Conservation (phyloP, 2,329 filamentous ascomycete genomes). For the Chaetoscypha palmicola region DNA sequence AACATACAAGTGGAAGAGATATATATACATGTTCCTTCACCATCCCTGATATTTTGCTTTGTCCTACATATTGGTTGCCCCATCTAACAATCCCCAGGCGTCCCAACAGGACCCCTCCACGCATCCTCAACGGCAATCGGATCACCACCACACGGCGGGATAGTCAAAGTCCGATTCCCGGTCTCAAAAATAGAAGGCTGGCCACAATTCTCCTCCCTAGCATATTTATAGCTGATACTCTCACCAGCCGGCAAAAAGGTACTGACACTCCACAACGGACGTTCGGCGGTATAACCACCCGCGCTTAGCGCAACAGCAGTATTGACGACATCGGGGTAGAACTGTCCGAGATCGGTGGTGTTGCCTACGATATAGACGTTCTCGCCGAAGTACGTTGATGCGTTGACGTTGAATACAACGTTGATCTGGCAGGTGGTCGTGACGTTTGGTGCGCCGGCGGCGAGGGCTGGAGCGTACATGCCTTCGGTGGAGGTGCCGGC, state of each 20-base stretch:
- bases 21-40: too few species aligned
- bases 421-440: constrained; percentile 27
- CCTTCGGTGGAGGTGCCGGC: constrained; percentile 35
- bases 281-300: constrained; percentile 35
- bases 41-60: too few species aligned
- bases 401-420: constrained; percentile 41
- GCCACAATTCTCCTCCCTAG: constrained; percentile 38
- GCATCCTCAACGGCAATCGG: constrained; percentile 33
- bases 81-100: constrained; percentile 14
- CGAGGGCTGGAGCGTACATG: constrained; percentile 40
- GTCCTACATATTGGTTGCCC: too few species aligned
- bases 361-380: constrained; percentile 41
- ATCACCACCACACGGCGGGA: constrained; percentile 33
- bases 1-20: too few species aligned
- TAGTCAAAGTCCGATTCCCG: constrained; percentile 36
- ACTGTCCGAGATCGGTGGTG: constrained; percentile 37
- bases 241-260: constrained; percentile 36
- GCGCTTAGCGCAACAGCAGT: constrained; percentile 33
- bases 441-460: constrained; percentile 37
- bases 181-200: constrained; percentile 39
- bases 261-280: constrained; percentile 40
- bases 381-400: constrained; percentile 41
- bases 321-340: constrained; percentile 28
- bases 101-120: constrained; percentile 33
- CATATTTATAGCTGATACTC: constrained; percentile 40